phyloP scores from a whole-genome alignment of 768 basidiomycete species.

The Kwoniella mangroviensis region DNA sequence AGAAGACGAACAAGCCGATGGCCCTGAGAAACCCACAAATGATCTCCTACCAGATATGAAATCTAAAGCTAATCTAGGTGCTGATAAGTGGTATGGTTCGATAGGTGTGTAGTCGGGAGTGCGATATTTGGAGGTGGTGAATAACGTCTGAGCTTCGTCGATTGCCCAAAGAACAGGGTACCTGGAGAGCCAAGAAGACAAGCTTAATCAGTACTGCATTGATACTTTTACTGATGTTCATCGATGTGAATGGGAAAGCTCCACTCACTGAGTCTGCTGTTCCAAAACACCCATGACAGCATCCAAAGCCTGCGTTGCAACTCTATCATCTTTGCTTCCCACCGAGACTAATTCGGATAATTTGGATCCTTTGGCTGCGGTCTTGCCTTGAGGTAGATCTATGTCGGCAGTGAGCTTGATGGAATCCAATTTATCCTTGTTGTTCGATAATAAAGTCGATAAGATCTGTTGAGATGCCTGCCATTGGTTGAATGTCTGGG shows the following conservation, averaged over 20 bases:
- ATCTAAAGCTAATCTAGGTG: conserved; percentile 77
- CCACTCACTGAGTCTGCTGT: conserved; percentile 67
- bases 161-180: conserved; percentile 80
- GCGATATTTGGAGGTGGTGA: conserved; percentile 69
- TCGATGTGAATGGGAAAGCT: conserved; percentile 2
- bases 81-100: conserved; percentile 75
- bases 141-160: conserved; percentile 85
- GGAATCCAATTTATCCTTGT: conserved; percentile 60
- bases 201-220: background rate
- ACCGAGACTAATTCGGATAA: conserved; percentile 66
- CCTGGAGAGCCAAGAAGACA: conserved; percentile 58
- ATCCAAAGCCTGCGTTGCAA: conserved; percentile 66
- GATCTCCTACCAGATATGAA: conserved; percentile 71
- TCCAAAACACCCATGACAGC: conserved; percentile 69
- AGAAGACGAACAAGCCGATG: background rate
- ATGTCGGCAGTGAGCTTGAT: conserved; percentile 28
- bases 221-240: background rate
- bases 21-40: conserved; percentile 64
- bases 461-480: conserved; percentile 65
- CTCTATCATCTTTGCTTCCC: conserved; percentile 64
- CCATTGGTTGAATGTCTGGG: conserved; percentile 76
- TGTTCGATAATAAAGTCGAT: conserved; percentile 66
- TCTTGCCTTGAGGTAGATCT: conserved; percentile 24
- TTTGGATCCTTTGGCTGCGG: conserved; percentile 20
- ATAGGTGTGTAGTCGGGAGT: conserved; percentile 73